Evolutionary conservation across 225 moss, liverwort and hornwort species (phyloP).

Genomic region (Climacium dendroides): DNA sequence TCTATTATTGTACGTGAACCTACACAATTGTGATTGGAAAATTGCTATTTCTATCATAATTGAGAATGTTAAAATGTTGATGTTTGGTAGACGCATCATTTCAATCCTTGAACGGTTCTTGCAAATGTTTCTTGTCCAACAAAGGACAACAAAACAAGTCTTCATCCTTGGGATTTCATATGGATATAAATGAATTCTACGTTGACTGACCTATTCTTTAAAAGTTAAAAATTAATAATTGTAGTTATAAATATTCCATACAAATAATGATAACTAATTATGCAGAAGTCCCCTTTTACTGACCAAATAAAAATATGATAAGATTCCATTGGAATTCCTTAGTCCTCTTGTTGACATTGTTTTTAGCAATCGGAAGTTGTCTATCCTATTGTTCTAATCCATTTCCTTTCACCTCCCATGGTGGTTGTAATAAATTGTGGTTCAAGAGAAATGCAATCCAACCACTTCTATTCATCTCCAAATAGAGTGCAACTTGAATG

Average conservation of each 20-base stretch:
- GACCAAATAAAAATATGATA: not conserved
- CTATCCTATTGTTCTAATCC: not conserved
- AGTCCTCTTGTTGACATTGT: not conserved
- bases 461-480: not conserved
- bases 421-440: not conserved
- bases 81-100: too few relatives aligned
- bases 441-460: not conserved
- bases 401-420: not conserved
- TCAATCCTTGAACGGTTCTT: too few relatives aligned
- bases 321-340: not conserved
- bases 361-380: not conserved
- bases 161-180: too few relatives aligned
- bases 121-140: too few relatives aligned
- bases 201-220: fast-evolving
- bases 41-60: too few relatives aligned
- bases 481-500: too few relatives aligned
- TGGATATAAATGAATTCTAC: too few relatives aligned
- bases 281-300: fast-evolving
- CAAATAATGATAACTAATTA: not conserved
- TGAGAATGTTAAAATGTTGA: too few relatives aligned
- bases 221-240: not conserved
- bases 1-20: too few relatives aligned
- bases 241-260: fast-evolving
- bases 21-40: too few relatives aligned
- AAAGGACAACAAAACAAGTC: too few relatives aligned